Conservation (phyloP, 441 rosid genomes). For the Macaranga tanarius region DNA sequence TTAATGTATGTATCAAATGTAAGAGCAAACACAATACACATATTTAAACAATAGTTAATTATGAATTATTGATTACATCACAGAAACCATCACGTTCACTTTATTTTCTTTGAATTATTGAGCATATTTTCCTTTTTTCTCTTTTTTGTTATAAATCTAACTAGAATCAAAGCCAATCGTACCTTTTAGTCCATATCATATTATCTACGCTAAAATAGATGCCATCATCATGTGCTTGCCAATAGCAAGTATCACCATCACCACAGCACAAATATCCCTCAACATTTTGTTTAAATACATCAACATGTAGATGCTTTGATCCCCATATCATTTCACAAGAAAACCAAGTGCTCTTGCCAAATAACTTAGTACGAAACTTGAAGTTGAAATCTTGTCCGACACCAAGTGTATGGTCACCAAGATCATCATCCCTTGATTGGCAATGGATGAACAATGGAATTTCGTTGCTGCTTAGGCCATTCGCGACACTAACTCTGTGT, state of each 20-base stretch:
- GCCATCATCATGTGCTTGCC: constrained; percentile 12
- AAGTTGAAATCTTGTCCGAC: constrained; percentile 1
- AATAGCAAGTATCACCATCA: neutral
- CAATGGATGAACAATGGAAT: neutral
- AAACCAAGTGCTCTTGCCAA: neutral
- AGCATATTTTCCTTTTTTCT: too few species aligned
- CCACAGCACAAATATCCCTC: neutral
- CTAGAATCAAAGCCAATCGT: too few species aligned
- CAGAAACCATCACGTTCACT: too few species aligned
- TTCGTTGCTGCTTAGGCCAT: neutral
- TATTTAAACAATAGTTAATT: too few species aligned
- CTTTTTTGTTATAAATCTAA: too few species aligned
- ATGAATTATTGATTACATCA: too few species aligned
- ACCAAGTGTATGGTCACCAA: neutral
- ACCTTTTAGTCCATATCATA: neutral
- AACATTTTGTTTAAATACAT: neutral
- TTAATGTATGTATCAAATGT: too few species aligned
- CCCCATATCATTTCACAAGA: neutral
- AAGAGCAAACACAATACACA: too few species aligned
- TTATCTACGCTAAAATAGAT: neutral
- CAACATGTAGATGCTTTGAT: neutral
- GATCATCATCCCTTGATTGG: neutral
- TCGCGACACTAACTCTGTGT: neutral
- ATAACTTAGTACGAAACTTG: neutral
- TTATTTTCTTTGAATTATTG: too few species aligned